phyloP scores from a whole-genome alignment of 352 stramenopile genomes.

The Aphanomyces cochlioides region DNA sequence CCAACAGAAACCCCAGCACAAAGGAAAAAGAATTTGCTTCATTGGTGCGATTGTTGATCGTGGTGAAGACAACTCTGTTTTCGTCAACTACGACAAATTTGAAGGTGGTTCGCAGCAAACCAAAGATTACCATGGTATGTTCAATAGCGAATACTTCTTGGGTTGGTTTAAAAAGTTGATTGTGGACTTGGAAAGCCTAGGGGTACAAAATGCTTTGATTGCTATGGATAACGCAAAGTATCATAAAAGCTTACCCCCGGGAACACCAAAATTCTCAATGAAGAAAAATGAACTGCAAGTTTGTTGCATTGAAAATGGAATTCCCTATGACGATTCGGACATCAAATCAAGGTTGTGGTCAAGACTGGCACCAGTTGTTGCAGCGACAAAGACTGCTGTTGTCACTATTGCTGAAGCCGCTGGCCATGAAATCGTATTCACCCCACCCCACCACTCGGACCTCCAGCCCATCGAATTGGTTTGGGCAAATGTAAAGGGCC shows the following conservation, averaged over 20 bases:
- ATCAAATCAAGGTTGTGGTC: conserved; percentile 14
- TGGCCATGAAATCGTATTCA: conserved; percentile 32
- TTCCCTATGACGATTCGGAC: background rate
- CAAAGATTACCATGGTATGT: conserved; percentile 34
- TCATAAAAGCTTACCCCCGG: conserved; percentile 9
- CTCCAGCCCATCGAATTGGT: conserved; percentile 35
- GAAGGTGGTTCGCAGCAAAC: conserved; percentile 27
- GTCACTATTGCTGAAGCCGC: conserved; percentile 15
- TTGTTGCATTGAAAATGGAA: conserved; percentile 6
- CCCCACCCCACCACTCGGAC: conserved; percentile 33
- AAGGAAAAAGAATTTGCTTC: conserved; percentile 18
- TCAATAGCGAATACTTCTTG: conserved; percentile 29
- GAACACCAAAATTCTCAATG: conserved; percentile 10
- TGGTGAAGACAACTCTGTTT: background rate
- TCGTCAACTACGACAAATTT: conserved; percentile 30
- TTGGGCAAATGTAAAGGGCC: conserved; percentile 32
- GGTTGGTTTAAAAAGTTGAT: conserved; percentile 26
- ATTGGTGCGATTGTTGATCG: conserved; percentile 22
- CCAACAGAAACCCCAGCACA: conserved; percentile 12
- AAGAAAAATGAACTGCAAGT: background rate
- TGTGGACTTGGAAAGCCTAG: background rate
- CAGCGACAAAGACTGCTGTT: conserved; percentile 2
- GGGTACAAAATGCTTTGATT: conserved; percentile 25
- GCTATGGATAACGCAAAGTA: conserved; percentile 35
- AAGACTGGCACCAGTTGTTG: conserved; percentile 19